Evolutionary conservation across 345 rosid species (phyloP), one percentile per base, ranked within the genome.

Genomic region (Brassica napus): DNA sequence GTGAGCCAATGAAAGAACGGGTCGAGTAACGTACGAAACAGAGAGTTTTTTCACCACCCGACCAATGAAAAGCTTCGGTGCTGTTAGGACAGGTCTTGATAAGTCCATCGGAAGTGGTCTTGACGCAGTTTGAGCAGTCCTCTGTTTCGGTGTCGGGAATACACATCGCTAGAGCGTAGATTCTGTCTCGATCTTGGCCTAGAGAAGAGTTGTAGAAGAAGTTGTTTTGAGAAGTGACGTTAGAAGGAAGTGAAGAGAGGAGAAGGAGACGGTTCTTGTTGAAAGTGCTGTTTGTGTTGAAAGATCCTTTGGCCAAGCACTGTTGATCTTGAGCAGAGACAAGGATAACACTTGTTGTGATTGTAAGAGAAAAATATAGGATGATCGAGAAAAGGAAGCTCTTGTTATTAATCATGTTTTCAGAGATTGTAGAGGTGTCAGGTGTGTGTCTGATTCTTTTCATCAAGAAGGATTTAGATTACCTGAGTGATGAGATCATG

Each of bases 1-100:
- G 8, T 28, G 37, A 35, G 1, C 82, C 77, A 44, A 68, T 59
- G 31, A 83, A 55, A 1, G 60, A 47, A 4, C 63, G 62, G 61
- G 54, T 78, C 2, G 86, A 44, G 55, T 72, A 81, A 4, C 76
- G 81, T 6, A 85, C 72, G 55, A 65, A 57, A 37, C 86, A 85
- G 0, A n/a, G 61, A 52, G 49, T 16, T 1, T 11, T 75, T 26
- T 37, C 23, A 49, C 24, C 34, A 30, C 31, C 28, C 10, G 67
- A 83, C 84, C 81, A 81, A 10, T 67, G 61, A 35, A 81, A 26
- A 42, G 77, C 79, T 65, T 15, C 62, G 24, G 71, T 83, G 23
- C 69, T 68, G 68, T 75, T 63, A 0, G 75, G 79, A 60, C 86
- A 85, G 23, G 1, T 21, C 16, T 18, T n/a, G 35, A 57, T 47